Evolutionary conservation across 805 yeast species (phyloP), one percentile per base, ranked within the genome.

Genomic region (Candida caryicola): DNA sequence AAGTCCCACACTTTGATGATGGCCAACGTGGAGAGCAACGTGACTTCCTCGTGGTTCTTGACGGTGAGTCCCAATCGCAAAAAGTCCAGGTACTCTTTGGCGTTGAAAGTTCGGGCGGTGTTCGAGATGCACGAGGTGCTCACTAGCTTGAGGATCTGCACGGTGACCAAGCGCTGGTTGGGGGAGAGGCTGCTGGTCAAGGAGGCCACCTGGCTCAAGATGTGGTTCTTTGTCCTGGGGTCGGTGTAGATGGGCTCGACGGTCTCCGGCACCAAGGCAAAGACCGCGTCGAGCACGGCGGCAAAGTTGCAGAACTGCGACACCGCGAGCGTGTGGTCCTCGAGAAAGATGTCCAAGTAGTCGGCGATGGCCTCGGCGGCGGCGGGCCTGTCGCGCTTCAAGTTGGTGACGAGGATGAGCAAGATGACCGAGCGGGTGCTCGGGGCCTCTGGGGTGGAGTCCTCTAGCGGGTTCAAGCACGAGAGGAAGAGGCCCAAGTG

Each of bases 1-100:
- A 72, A 66, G 35, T 72, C 71, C 85, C 85, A 80, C 2, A 78
- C 56, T 52, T 81, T 81, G 5, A 77, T 59, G n/a, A 78, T 49
- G 3, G 74, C 73, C 27, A 79, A 50, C 0, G 74, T 64, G 0
- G 80, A 60, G 9, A 68, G 50, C 6, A 66, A 36, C 35, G 57
- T 57, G n/a, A 62, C 46, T 15, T 54, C 51, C 0, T 39, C 10
- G 14, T 31, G 25, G 4, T 41, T 41, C 17, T 46, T 47, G 5
- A 48, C 29, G 4, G 38, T 40, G 8, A 70, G 40, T 0, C 74
- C 71, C 28, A 57, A 52, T 15, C 71, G 55, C 16, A 79, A 51
- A 0, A 74, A 48, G 4, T 57, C 51, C 26, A 69, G 42, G 53
- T 74, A 81, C 32, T 67, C 62, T 15, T 67, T 62, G 1, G 76